phyloP scores from a whole-genome alignment of 768 basidiomycete species.

The Kwoniella bestiolae region DNA sequence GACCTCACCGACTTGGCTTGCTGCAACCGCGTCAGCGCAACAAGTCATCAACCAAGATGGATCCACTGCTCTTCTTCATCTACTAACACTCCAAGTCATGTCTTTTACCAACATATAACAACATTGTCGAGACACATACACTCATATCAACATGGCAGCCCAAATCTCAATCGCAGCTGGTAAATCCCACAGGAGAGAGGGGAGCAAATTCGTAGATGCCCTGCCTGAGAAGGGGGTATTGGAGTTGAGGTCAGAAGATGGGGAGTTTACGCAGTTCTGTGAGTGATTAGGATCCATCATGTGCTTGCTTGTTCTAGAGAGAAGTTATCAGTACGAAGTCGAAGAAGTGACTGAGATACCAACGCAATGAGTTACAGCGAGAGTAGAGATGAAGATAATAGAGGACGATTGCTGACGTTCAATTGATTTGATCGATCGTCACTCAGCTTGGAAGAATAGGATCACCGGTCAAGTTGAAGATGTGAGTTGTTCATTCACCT shows the following conservation, averaged over 20 bases:
- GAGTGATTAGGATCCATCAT: no score
- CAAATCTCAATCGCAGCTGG: conserved; percentile 39
- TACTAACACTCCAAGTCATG: no score
- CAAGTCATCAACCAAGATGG: neutral
- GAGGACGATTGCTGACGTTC: no score
- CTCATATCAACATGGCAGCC: conserved; percentile 7
- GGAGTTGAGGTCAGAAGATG: conserved; percentile 46
- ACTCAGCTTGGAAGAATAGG: conserved; percentile 48
- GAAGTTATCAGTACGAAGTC: no score
- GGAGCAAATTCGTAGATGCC: conserved; percentile 53
- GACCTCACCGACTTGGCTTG: neutral
- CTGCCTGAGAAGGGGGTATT: conserved; percentile 51
- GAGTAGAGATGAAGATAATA: no score
- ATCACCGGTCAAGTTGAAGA: conserved; percentile 39
- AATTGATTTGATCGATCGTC: neutral
- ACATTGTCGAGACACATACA: neutral
- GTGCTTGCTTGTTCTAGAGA: no score
- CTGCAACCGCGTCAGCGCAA: conserved; percentile 2
- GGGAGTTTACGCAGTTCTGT: conserved; percentile 64
- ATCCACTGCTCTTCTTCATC: neutral
- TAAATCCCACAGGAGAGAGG: conserved; percentile 39
- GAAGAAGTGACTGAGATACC: no score
- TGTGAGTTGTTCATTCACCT: conserved; percentile 31
- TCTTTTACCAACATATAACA: no score
- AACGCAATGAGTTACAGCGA: no score